These are phyloP conservation scores for Polychytrium aggregatum DNA, from an alignment of 192 early-diverging fungal species.

Conservation along the genomic window DNA sequence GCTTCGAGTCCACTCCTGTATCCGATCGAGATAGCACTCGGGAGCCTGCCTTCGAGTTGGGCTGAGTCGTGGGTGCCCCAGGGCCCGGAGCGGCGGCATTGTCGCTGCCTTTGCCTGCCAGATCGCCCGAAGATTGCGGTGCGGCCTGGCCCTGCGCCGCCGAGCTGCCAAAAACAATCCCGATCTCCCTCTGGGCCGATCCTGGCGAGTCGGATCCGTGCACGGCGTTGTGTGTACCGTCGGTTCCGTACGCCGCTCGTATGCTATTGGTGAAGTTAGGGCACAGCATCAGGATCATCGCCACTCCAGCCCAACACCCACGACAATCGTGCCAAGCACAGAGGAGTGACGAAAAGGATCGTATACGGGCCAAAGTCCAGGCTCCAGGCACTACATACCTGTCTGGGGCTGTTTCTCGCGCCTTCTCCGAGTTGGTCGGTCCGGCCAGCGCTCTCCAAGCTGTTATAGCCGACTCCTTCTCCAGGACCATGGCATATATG, in stretches of 20 bases:
- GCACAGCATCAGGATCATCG: no score
- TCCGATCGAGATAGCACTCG: no score
- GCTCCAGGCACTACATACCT: conserved; percentile 14
- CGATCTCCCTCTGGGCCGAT: conserved; percentile 38
- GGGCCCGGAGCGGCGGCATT: no score
- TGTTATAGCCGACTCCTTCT: conserved; percentile 20
- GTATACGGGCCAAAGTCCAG: background rate
- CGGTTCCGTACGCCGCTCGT: conserved; percentile 37
- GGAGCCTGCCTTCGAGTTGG: no score
- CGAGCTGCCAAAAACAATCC: conserved; percentile 27
- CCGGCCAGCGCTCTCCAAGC: conserved; percentile 37
- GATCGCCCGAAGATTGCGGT: no score
- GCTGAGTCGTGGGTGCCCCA: no score
- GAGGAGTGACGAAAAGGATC: background rate
- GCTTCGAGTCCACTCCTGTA: no score
- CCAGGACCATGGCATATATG: conserved; percentile 35
- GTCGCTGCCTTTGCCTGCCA: no score
- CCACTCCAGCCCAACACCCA: background rate
- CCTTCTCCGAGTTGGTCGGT: conserved; percentile 43
- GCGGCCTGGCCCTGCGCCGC: no score
- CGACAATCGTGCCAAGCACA: background rate
- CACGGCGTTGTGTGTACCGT: conserved; percentile 38
- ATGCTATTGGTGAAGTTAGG: no score
- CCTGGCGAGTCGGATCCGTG: conserved; percentile 43
- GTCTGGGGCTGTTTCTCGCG: conserved; percentile 32